Evolutionary conservation across 1,284 basidiomycete species (phyloP).

Genomic region (Sphaerobolus stellatus): DNA sequence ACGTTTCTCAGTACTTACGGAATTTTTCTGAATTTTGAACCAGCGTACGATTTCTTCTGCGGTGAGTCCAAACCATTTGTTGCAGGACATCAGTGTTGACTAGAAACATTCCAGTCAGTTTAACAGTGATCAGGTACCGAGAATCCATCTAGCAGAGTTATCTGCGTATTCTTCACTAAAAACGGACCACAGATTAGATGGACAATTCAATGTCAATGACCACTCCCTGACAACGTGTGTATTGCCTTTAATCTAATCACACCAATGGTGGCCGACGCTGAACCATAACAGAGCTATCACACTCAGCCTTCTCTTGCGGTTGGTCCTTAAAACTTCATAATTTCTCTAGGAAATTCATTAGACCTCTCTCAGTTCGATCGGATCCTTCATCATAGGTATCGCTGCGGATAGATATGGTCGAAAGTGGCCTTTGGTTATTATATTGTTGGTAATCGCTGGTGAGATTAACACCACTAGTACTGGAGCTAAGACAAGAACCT

Average conservation of each 20-base stretch:
- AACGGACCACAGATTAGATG: background rate
- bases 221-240: constrained; percentile 1
- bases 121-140: constrained; percentile 2
- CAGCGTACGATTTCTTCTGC: constrained; percentile 10
- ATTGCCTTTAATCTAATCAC: constrained; percentile 3
- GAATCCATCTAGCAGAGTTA: background rate
- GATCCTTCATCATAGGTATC: constrained; percentile 67
- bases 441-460: constrained; percentile 63
- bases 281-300: constrained; percentile 55
- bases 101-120: background rate
- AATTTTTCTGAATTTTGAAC: background rate
- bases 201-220: constrained; percentile 2
- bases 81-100: background rate
- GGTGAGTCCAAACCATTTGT: background rate
- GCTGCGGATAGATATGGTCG: constrained; percentile 85
- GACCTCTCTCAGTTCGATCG: background rate
- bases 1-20: background rate
- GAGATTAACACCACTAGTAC: background rate
- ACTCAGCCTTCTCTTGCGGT: constrained; percentile 88
- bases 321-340: constrained; percentile 33
- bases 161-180: background rate
- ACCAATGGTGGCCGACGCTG: constrained; percentile 66
- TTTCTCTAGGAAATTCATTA: background rate
- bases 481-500: too few species aligned
- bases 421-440: constrained; percentile 87